Evolutionary conservation across 177 flowering plant genomes (phyloP).

Genomic region (Vitis hybrid): DNA sequence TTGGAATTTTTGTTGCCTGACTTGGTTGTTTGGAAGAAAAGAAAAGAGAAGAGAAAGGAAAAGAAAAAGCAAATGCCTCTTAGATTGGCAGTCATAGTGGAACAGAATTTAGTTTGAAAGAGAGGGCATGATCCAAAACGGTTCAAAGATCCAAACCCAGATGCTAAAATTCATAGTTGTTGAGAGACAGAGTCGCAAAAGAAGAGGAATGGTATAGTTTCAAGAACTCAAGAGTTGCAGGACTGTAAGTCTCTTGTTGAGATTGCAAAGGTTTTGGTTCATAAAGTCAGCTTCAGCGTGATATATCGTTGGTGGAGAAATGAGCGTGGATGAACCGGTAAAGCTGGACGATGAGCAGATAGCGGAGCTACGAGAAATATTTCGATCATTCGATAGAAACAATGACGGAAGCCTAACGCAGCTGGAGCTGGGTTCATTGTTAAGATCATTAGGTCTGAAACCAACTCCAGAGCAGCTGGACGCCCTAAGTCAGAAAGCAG

Average conservation of each 20-base stretch:
- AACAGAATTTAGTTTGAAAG: not conserved
- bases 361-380: conserved; percentile 75
- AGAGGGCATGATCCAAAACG: not conserved
- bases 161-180: too few relatives aligned
- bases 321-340: conserved; percentile 38
- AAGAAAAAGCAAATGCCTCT: not conserved
- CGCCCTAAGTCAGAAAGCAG: conserved; percentile 63
- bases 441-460: conserved; percentile 79
- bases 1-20: not conserved
- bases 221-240: too few relatives aligned
- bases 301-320: conserved; percentile 4
- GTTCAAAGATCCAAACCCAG: conserved; percentile 2
- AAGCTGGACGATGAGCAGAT: conserved; percentile 78
- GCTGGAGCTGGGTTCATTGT: conserved; percentile 79
- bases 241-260: too few relatives aligned
- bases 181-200: too few relatives aligned
- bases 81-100: too few relatives aligned
- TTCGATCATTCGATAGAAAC: conserved; percentile 82
- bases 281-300: not conserved
- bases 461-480: conserved; percentile 80
- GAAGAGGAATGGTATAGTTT: too few relatives aligned
- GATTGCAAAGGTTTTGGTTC: not conserved
- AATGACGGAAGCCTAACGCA: conserved; percentile 91
- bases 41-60: too few relatives aligned
- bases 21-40: not conserved